Base-by-base conservation (phyloP, 768 basidiomycete genomes). In the Rhodotorula toruloides region DNA sequence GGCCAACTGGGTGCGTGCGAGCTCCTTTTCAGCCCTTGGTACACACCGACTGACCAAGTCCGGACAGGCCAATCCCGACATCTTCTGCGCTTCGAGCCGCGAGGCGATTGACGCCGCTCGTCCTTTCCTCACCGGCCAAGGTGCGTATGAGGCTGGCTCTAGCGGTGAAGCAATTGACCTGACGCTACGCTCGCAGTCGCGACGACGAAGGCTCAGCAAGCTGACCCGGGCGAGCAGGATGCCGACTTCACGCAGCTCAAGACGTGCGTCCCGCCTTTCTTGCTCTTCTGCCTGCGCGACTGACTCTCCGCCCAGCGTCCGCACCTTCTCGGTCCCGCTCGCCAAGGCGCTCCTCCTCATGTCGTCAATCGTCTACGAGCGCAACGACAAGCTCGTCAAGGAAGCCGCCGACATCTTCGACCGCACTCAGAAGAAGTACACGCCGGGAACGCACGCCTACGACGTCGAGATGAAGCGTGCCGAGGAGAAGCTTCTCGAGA, bases 321-420 rank as follows among this genome's bases (percentile, higher is more conserved):
- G 65, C 37, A 22, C 58, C 65, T 67, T 67, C 42, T 61, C 59
- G 13, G 34, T 67, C 21, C 65, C 65, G 4, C 59, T 67, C 60
- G 65, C 65, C 13, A 55, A 54, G 16, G n/a, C 58, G 21, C n/a
- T 64, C 27, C 58, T 68, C 42, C 34, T 63, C 42, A 64, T 68
- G 62, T 60, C 58, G 34, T 36, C 67, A 2, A 46, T 68, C 56
- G 50, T 62, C 29, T 67, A 62, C 56, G 66, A 67, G 39, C 60
- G 66, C 55, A 27, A 42, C 27, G 60, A 61, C 44, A 16, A n/a
- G 4, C 34, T 32, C 31, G 62, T 68, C 43, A 5, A 29, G 3
- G 11, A 31, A 0, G 67, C 67, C 13, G 48, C 39, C n/a, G 43
- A 60, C 22, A 32, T 61, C 42, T 34, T 54, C 3, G 10, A 22